Conservation (phyloP, 345 rosid genomes). For the Eucalyptus leucophloia region DNA sequence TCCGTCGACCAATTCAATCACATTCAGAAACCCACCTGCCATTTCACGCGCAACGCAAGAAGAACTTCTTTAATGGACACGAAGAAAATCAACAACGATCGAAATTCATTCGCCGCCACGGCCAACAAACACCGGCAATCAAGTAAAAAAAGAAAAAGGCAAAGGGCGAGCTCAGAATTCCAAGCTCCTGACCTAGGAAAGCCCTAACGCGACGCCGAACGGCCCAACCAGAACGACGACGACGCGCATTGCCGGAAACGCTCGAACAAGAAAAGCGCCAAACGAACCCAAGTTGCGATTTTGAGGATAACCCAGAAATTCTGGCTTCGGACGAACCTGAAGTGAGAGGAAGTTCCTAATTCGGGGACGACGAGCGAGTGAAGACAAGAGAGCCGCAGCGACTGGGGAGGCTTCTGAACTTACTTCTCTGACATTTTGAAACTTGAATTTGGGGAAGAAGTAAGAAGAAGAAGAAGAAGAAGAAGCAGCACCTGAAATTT, state of each 20-base stretch:
- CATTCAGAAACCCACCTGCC: neutral
- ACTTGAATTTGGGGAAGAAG: neutral
- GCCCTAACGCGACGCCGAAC: neutral
- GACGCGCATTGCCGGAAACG: neutral
- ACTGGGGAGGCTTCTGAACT: neutral
- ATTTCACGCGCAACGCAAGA: neutral
- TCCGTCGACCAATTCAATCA: slow-evolving; percentile 1
- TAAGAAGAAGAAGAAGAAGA: neutral
- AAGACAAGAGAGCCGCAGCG: neutral
- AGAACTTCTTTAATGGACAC: neutral
- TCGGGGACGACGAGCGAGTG: neutral
- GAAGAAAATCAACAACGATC: neutral
- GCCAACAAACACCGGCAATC: neutral
- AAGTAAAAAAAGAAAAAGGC: neutral
- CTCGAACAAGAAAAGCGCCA: neutral
- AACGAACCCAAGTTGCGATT: neutral
- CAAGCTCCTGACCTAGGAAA: neutral
- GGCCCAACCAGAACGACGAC: neutral
- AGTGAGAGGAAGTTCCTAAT: neutral
- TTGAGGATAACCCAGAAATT: neutral
- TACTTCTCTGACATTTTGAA: neutral
- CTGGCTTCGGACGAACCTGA: neutral
- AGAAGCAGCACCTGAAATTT: neutral
- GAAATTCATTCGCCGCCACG: neutral
- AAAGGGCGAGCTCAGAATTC: neutral